Percentiles rank a stretch among this genome's conserved stretches.
These are phyloP conservation scores for Globisporangium barbulae DNA, from an alignment of 352 stramenopile genomes.

Conservation along the genomic window DNA sequence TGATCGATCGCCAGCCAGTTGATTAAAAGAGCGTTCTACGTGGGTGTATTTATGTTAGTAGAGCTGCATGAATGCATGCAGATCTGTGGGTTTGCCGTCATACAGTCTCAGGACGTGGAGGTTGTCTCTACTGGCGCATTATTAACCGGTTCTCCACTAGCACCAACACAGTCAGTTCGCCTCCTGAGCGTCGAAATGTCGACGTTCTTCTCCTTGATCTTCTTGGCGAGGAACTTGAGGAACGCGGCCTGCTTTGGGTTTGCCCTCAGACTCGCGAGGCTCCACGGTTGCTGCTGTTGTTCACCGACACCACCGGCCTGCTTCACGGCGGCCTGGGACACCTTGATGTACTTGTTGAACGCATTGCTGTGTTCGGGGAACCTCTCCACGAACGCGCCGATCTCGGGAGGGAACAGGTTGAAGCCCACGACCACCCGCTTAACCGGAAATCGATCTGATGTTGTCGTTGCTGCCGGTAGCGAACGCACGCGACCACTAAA, in stretches of 20 bases:
- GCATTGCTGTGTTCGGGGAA: conserved; percentile 66
- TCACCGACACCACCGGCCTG: conserved; percentile 22
- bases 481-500: conserved; percentile 57
- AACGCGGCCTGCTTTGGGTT: conserved; percentile 72
- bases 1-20: conserved; percentile 17
- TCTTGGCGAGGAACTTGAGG: conserved; percentile 51
- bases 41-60: neutral
- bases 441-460: conserved; percentile 15
- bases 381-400: conserved; percentile 51
- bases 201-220: conserved; percentile 45
- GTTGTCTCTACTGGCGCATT: neutral
- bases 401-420: conserved; percentile 67
- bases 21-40: neutral
- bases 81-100: neutral
- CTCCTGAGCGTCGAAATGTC: conserved; percentile 2
- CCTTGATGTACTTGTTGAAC: conserved; percentile 75
- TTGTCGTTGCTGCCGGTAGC: conserved; percentile 21
- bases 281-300: conserved; percentile 29
- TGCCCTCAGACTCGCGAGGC: conserved; percentile 41
- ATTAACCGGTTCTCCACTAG: neutral
- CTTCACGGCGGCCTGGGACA: conserved; percentile 58
- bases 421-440: conserved; percentile 77
- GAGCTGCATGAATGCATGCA: neutral
- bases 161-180: neutral
- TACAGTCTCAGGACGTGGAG: neutral